Conservation (phyloP, 108 stramenopile species). For the Nannochloropsis salina region DNA sequence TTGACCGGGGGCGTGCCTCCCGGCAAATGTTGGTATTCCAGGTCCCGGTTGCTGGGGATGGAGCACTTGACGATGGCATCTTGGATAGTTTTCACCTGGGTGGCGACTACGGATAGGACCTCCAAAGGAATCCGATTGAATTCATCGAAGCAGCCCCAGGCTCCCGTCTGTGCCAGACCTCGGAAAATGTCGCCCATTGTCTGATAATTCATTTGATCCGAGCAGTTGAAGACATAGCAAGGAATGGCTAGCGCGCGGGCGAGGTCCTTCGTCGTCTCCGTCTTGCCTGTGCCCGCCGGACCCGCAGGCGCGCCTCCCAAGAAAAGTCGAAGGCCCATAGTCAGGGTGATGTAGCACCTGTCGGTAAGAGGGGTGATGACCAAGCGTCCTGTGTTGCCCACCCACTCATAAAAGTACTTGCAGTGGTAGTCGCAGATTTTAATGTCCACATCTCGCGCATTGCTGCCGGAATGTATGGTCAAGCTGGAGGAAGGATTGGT, state of each 20-base stretch:
- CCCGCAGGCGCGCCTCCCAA: slow-evolving; percentile 86
- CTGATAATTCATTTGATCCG: slow-evolving; percentile 89
- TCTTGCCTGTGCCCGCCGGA: slow-evolving; percentile 83
- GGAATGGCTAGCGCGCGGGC: slow-evolving; percentile 76
- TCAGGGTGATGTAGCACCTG: slow-evolving; percentile 83
- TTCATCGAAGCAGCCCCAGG: slow-evolving; percentile 90
- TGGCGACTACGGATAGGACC: slow-evolving; percentile 81
- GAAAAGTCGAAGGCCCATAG: slow-evolving; percentile 80
- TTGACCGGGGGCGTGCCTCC: slow-evolving; percentile 74
- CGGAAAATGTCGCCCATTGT: slow-evolving; percentile 83
- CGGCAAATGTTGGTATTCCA: slow-evolving; percentile 67
- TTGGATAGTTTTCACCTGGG: slow-evolving; percentile 81
- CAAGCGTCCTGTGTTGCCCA: slow-evolving; percentile 76
- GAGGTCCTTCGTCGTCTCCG: slow-evolving; percentile 80
- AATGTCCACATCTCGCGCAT: slow-evolving; percentile 67
- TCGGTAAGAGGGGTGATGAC: slow-evolving; percentile 85
- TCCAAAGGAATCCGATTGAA: slow-evolving; percentile 86
- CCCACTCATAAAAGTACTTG: slow-evolving; percentile 89
- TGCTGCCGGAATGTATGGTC: slow-evolving; percentile 30
- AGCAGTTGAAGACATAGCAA: slow-evolving; percentile 87
- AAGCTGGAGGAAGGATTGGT: not conserved
- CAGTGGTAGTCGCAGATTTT: slow-evolving; percentile 74
- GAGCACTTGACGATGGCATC: slow-evolving; percentile 76
- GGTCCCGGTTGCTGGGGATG: slow-evolving; percentile 67
- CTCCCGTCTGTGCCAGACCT: slow-evolving; percentile 76